These are phyloP conservation scores for Pontederia paniculata DNA, from an alignment of 176 grass and related monocot genomes.

Conservation along the genomic window DNA sequence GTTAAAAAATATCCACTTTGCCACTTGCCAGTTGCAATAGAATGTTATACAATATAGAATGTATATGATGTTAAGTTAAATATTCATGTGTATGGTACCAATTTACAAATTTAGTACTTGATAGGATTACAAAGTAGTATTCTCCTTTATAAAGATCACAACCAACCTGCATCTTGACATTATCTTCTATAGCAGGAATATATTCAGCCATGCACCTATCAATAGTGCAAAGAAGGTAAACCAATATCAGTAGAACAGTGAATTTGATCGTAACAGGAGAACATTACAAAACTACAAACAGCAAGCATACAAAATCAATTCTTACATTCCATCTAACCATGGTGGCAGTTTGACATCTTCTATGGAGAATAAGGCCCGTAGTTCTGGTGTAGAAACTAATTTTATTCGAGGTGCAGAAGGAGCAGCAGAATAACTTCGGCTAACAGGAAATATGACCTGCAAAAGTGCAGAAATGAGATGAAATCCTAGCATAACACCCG, in stretches of 20 bases:
- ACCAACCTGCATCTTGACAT: conserved; percentile 53
- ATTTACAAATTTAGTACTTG: too few relatives aligned
- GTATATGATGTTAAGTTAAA: too few relatives aligned
- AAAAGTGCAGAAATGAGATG: neutral
- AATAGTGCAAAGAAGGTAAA: conserved; percentile 28
- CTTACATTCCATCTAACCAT: conserved; percentile 92
- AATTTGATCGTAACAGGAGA: conserved; percentile 8
- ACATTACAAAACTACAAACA: neutral
- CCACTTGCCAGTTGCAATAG: too few relatives aligned
- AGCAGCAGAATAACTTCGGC: conserved; percentile 44
- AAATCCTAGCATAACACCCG: neutral
- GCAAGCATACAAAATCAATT: neutral
- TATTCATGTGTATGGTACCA: too few relatives aligned
- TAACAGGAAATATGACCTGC: conserved; percentile 48
- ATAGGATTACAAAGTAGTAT: too few relatives aligned
- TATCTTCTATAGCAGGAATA: conserved; percentile 62
- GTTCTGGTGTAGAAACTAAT: conserved; percentile 62
- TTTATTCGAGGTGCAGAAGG: conserved; percentile 76
- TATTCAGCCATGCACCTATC: conserved; percentile 87
- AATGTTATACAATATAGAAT: too few relatives aligned
- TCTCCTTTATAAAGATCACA: neutral
- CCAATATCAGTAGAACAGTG: conserved; percentile 11
- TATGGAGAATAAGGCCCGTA: conserved; percentile 68
- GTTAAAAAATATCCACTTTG: too few relatives aligned
- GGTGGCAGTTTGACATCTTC: conserved; percentile 70